Evolutionary conservation across 2,329 filamentous ascomycete genomes (phyloP).

Genomic region (Mycosphaerella arachidis): DNA sequence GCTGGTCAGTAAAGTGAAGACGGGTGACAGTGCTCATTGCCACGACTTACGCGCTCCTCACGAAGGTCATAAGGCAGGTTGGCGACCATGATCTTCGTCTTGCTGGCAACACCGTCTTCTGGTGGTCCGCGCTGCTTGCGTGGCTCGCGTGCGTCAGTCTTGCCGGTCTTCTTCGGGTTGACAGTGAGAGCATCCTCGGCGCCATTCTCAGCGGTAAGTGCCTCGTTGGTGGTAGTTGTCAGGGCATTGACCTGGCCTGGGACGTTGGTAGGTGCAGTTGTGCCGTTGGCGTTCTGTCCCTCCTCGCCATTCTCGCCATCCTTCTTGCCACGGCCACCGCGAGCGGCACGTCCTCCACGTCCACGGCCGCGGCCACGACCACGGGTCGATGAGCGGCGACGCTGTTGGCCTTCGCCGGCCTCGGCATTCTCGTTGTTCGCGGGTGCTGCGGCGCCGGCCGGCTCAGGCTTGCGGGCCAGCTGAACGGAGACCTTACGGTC

Average conservation of each 20-base stretch:
- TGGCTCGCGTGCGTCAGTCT: constrained; percentile 50
- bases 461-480: constrained; percentile 94
- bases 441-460: constrained; percentile 65
- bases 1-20: constrained; percentile 24
- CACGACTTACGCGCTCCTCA: constrained; percentile 77
- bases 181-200: constrained; percentile 41
- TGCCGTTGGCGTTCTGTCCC: constrained; percentile 36
- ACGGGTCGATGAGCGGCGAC: constrained; percentile 52
- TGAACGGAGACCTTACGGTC: constrained; percentile 99
- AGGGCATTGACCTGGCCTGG: constrained; percentile 48
- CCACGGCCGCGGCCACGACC: constrained; percentile 55
- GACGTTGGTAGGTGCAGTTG: constrained; percentile 48
- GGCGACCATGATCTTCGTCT: constrained; percentile 99
- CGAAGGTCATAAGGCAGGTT: constrained; percentile 98
- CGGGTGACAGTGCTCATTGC: not conserved
- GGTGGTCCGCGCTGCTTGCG: constrained; percentile 88
- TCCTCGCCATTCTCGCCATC: constrained; percentile 35
- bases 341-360: constrained; percentile 56
- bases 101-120: constrained; percentile 94
- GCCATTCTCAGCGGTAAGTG: constrained; percentile 52
- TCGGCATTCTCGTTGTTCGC: constrained; percentile 59
- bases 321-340: constrained; percentile 63
- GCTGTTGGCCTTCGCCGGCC: constrained; percentile 63
- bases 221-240: constrained; percentile 50
- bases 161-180: constrained; percentile 39